Conservation (phyloP, 306 rosid species). For the Sechiopsis laciniata region DNA sequence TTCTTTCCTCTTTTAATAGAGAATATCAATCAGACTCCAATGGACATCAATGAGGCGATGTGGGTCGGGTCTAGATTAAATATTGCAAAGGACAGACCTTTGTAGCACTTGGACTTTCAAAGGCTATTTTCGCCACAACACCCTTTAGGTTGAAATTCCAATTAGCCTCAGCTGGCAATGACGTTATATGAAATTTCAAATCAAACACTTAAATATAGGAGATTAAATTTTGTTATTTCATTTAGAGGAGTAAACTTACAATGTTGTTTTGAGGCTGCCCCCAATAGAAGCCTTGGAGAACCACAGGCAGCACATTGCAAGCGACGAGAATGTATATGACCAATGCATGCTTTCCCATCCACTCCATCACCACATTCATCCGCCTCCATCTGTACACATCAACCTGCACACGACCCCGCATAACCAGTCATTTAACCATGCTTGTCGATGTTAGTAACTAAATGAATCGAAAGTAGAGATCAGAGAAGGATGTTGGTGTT, state of each 20-base stretch:
- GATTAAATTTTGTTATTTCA: neutral
- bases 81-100: slow-evolving; percentile 10
- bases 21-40: neutral
- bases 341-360: slow-evolving; percentile 93
- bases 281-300: slow-evolving; percentile 84
- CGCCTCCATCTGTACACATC: slow-evolving; percentile 76
- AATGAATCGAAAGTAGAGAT: neutral
- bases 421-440: neutral
- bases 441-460: neutral
- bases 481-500: neutral
- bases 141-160: slow-evolving; percentile 49
- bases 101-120: neutral
- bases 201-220: neutral
- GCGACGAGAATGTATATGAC: slow-evolving; percentile 65
- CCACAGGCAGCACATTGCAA: slow-evolving; percentile 75
- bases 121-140: neutral
- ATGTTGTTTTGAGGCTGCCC: slow-evolving; percentile 66
- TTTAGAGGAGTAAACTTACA: slow-evolving; percentile 30
- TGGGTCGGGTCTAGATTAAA: no score
- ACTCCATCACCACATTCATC: slow-evolving; percentile 49
- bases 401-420: slow-evolving; percentile 39
- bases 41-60: neutral
- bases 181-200: slow-evolving; percentile 33
- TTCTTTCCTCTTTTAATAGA: neutral
- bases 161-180: slow-evolving; percentile 26